A percentile compares a stretch with the other conserved stretches of the same genome.
Evolutionary conservation across 2,329 filamentous ascomycete species (phyloP).

Genomic region (Paraconiothyrium brasiliense): DNA sequence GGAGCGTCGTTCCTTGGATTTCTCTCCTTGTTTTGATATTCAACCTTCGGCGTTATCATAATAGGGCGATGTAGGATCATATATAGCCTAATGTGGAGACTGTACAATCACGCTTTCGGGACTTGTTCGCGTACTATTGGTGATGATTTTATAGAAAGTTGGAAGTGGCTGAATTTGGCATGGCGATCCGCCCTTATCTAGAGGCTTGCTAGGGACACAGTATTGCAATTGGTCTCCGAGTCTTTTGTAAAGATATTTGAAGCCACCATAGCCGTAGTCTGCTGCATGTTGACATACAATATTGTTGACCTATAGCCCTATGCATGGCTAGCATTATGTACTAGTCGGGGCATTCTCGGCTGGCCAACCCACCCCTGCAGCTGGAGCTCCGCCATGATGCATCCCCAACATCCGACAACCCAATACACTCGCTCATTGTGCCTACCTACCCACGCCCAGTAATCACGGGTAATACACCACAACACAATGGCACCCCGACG

Average conservation of each 20-base stretch:
- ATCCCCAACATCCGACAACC: not conserved
- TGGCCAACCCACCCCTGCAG: not conserved
- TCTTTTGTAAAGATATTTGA: too few species aligned
- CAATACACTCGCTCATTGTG: constrained; percentile 5
- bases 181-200: too few species aligned
- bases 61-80: constrained; percentile 18
- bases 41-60: constrained; percentile 28
- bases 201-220: too few species aligned
- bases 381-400: constrained; percentile 26
- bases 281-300: too few species aligned
- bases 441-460: not conserved
- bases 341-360: constrained; percentile 6
- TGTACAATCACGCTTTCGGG: constrained; percentile 2
- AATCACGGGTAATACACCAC: not conserved
- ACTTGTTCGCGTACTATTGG: not conserved
- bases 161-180: too few species aligned
- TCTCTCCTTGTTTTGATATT: constrained; percentile 1
- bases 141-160: not conserved
- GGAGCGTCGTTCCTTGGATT: constrained; percentile 5
- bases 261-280: too few species aligned
- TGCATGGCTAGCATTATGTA: not conserved
- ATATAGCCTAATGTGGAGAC: constrained; percentile 22
- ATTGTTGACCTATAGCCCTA: too few species aligned
- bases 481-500: constrained; percentile 56
- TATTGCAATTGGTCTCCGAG: too few species aligned